Conservation (phyloP, 352 stramenopile genomes). For the Phytophthora vignae region DNA sequence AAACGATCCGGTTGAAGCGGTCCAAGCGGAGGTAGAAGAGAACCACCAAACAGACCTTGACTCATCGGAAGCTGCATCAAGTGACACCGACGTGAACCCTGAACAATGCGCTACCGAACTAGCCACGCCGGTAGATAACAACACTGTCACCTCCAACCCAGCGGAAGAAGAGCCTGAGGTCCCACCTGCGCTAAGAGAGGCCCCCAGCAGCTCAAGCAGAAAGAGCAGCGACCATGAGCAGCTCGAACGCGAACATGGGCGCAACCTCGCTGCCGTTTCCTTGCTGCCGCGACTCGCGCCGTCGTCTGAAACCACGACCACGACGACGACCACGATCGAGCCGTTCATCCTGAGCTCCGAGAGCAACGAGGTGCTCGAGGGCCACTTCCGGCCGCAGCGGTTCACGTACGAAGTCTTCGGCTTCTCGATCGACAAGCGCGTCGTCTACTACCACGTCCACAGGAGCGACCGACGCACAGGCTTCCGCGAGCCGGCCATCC, state of each 20-base stretch:
- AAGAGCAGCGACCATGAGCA: conserved; percentile 14
- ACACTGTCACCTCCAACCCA: neutral
- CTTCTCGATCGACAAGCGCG: conserved; percentile 44
- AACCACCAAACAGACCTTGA: neutral
- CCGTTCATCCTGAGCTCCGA: conserved; percentile 22
- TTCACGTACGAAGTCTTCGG: conserved; percentile 47
- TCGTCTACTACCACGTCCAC: conserved; percentile 58
- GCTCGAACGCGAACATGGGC: neutral
- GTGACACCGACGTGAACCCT: neutral
- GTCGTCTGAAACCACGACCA: conserved; percentile 7
- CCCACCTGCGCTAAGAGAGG: neutral
- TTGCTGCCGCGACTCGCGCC: conserved; percentile 10
- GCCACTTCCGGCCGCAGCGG: conserved; percentile 13
- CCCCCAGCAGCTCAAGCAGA: neutral
- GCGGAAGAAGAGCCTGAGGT: conserved; percentile 4
- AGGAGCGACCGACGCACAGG: conserved; percentile 26
- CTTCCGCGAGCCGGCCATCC: conserved; percentile 33
- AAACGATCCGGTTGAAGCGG: conserved; percentile 19
- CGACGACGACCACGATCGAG: conserved; percentile 20
- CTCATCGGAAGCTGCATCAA: neutral
- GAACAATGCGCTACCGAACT: neutral
- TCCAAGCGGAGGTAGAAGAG: conserved; percentile 7
- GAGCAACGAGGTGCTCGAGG: conserved; percentile 22
- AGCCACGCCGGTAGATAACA: neutral
- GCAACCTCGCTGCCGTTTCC: neutral